Evolutionary conservation across 495 filamentous ascomycete genomes (phyloP).

Genomic region (Hypoxylon subgilvum): DNA sequence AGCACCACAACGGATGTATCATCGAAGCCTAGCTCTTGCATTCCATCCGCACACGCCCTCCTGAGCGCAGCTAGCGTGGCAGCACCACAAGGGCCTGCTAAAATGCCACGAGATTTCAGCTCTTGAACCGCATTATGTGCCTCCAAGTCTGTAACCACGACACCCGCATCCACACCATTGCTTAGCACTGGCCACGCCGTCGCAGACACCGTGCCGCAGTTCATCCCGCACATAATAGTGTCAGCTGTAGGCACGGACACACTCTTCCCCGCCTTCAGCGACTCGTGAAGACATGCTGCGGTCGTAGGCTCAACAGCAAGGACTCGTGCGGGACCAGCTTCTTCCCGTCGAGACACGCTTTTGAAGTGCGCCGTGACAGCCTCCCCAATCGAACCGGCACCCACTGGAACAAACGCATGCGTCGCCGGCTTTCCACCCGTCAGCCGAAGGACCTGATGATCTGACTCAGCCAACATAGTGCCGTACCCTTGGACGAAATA

Average conservation of each 20-base stretch:
- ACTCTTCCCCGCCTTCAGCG: conserved; percentile 52
- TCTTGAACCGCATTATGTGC: conserved; percentile 58
- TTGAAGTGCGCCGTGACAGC: conserved; percentile 65
- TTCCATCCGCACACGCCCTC: conserved; percentile 46
- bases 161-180: conserved; percentile 60
- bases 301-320: conserved; percentile 66
- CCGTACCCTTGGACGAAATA: conserved; percentile 76
- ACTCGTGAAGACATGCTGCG: conserved; percentile 62
- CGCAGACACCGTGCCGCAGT: conserved; percentile 68
- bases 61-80: conserved; percentile 64
- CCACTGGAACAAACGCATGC: conserved; percentile 64
- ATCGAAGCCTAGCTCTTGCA: conserved; percentile 41
- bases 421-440: conserved; percentile 43
- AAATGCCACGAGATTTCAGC: conserved; percentile 51
- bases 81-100: conserved; percentile 67
- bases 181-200: conserved; percentile 65
- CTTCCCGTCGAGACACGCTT: conserved; percentile 28
- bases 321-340: conserved; percentile 37
- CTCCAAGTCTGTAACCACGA: conserved; percentile 62
- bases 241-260: conserved; percentile 55
- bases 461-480: conserved; percentile 68
- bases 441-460: conserved; percentile 53
- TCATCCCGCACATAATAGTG: conserved; percentile 72
- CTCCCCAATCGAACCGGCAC: conserved; percentile 68
- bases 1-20: conserved; percentile 58